These are phyloP conservation scores for Colletotrichum neosansevieriae DNA, from an alignment of 2,329 filamentous ascomycete genomes.

Conservation along the genomic window DNA sequence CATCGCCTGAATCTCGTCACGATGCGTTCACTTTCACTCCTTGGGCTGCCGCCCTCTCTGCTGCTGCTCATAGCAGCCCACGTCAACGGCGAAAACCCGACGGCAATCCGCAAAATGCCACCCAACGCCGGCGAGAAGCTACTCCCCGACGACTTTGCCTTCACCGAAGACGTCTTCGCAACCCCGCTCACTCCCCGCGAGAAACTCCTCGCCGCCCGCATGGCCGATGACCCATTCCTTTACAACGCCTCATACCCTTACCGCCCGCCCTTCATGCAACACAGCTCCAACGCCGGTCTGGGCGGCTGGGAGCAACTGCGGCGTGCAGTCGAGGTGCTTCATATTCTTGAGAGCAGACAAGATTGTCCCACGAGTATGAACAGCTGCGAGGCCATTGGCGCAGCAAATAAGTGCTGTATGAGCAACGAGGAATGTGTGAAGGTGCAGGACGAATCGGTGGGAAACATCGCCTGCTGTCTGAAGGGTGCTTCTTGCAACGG, in stretches of 20 bases:
- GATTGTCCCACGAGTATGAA: constrained; percentile 77
- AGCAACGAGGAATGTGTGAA: constrained; percentile 74
- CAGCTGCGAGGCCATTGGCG: constrained; percentile 72
- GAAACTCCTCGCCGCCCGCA: constrained; percentile 48
- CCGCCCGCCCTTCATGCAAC: constrained; percentile 64
- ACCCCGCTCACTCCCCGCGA: constrained; percentile 45
- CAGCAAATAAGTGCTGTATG: constrained; percentile 79
- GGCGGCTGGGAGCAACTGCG: constrained; percentile 50
- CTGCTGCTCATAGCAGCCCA: constrained; percentile 59
- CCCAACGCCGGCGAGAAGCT: constrained; percentile 80
- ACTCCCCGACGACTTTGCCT: constrained; percentile 73
- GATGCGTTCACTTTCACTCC: constrained; percentile 57
- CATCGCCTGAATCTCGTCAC: constrained; percentile 5
- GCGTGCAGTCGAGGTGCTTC: constrained; percentile 60
- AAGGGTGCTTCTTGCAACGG: constrained; percentile 73
- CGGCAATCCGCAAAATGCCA: constrained; percentile 79
- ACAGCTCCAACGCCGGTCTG: constrained; percentile 50
- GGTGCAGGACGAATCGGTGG: constrained; percentile 72
- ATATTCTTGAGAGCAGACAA: constrained; percentile 65
- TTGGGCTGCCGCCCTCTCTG: constrained; percentile 57
- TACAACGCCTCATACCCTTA: constrained; percentile 47
- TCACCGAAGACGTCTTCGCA: constrained; percentile 46
- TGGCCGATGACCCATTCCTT: constrained; percentile 43
- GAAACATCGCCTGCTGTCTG: constrained; percentile 82
- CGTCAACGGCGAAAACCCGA: constrained; percentile 59